Conservation (phyloP, 306 rosid species). For the Cucurbita pepo region DNA sequence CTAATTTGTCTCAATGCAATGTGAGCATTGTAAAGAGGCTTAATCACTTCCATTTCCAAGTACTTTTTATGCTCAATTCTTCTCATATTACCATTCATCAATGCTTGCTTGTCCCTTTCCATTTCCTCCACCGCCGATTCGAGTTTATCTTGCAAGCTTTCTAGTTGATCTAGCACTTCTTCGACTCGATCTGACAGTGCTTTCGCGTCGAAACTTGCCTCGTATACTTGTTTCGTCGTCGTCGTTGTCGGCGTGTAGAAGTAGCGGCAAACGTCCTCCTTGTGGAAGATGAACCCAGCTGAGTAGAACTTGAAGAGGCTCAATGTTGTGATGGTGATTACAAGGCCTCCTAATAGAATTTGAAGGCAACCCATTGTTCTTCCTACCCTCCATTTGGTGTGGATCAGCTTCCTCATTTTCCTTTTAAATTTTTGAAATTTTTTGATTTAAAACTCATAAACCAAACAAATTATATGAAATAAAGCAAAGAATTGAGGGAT, state of each 20-base stretch:
- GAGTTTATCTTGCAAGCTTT: constrained; percentile 56
- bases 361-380: constrained; percentile 56
- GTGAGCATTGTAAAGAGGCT: constrained; percentile 62
- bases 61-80: constrained; percentile 34
- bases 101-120: constrained; percentile 35
- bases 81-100: constrained; percentile 18
- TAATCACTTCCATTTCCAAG: constrained; percentile 52
- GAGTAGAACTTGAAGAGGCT: constrained; percentile 53
- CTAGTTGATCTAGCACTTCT: constrained; percentile 50
- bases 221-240: constrained; percentile 16
- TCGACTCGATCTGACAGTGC: constrained; percentile 41
- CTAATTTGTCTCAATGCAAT: constrained; percentile 55
- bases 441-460: constrained; percentile 3
- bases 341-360: constrained; percentile 50
- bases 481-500: not conserved
- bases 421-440: not conserved
- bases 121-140: constrained; percentile 35
- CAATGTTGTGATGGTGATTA: constrained; percentile 42
- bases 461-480: constrained; percentile 3
- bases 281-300: constrained; percentile 54
- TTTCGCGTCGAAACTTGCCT: constrained; percentile 36
- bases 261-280: constrained; percentile 46
- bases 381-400: constrained; percentile 32
- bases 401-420: constrained; percentile 36
- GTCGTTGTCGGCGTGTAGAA: constrained; percentile 23